Evolutionary conservation across 164 flowering plant species (phyloP).

Genomic region (Annona squamosa): DNA sequence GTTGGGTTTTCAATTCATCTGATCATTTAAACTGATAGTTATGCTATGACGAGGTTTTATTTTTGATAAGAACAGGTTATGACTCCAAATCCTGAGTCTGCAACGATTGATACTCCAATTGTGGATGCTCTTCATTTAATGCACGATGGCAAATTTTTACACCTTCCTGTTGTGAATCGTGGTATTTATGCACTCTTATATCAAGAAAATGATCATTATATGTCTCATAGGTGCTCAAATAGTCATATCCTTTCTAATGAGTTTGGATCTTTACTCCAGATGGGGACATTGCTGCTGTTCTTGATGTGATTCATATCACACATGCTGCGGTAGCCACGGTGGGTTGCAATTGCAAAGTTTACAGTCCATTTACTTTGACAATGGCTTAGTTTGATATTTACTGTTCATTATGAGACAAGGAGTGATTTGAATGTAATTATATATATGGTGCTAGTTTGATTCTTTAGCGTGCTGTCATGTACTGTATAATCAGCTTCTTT

Average conservation of each 20-base stretch:
- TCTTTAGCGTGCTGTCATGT: background rate
- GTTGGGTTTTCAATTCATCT: background rate
- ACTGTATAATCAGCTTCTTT: background rate
- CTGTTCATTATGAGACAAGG: background rate
- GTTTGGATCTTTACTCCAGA: constrained; percentile 37
- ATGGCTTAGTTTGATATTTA: background rate
- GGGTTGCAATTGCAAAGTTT: constrained; percentile 21
- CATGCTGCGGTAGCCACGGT: constrained; percentile 94
- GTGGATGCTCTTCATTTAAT: constrained; percentile 95
- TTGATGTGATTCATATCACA: constrained; percentile 88
- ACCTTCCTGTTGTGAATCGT: constrained; percentile 87
- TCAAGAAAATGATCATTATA: background rate
- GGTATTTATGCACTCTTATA: constrained; percentile 34
- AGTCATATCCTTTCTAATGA: background rate
- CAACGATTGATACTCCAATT: constrained; percentile 85
- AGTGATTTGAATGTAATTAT: background rate
- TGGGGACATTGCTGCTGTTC: constrained; percentile 67
- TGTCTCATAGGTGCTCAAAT: background rate
- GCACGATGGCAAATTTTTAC: constrained; percentile 98
- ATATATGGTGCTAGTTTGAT: background rate
- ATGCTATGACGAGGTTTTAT: background rate
- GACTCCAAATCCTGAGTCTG: constrained; percentile 99
- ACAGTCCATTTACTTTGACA: background rate
- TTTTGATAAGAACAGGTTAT: constrained; percentile 54
- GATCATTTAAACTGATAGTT: background rate